Evolutionary conservation across 805 yeast species (phyloP).

Genomic region (Myxozyma monticola): DNA sequence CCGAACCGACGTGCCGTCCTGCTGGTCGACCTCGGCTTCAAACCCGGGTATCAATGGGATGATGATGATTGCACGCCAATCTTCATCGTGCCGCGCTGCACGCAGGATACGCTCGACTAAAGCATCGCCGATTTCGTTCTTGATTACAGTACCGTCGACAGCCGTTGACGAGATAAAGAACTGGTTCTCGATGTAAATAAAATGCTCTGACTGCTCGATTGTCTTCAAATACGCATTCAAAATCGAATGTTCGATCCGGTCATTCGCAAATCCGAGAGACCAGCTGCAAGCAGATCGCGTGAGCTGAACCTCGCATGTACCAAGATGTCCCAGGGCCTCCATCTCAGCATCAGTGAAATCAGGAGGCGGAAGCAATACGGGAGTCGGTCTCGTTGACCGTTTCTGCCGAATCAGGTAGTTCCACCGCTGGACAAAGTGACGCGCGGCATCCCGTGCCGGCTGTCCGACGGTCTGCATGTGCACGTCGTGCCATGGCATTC

Average conservation of each 20-base stretch:
- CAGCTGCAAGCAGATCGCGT: slow-evolving; percentile 87
- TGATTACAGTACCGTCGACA: slow-evolving; percentile 77
- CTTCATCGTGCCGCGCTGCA: slow-evolving; percentile 72
- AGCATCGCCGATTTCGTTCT: slow-evolving; percentile 93
- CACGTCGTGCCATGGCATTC: slow-evolving; percentile 99
- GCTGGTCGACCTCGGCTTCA: slow-evolving; percentile 85
- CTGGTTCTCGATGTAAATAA: slow-evolving; percentile 92
- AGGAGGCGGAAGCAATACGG: slow-evolving; percentile 87
- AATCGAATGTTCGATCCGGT: slow-evolving; percentile 82
- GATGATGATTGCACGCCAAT: slow-evolving; percentile 87
- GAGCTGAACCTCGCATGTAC: slow-evolving; percentile 90
- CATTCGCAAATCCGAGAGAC: slow-evolving; percentile 74
- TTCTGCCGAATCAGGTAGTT: slow-evolving; percentile 89
- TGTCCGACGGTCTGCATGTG: slow-evolving; percentile 96
- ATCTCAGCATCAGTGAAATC: slow-evolving; percentile 77
- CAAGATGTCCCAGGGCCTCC: slow-evolving; percentile 56
- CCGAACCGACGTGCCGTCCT: slow-evolving; percentile 93
- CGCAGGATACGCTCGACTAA: slow-evolving; percentile 91
- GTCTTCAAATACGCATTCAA: slow-evolving; percentile 88
- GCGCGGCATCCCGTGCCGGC: slow-evolving; percentile 84
- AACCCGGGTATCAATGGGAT: slow-evolving; percentile 98
- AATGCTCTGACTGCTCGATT: slow-evolving; percentile 90
- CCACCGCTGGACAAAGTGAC: slow-evolving; percentile 98
- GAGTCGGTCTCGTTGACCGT: slow-evolving; percentile 91
- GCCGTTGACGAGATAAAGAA: slow-evolving; percentile 89